These are phyloP conservation scores for Dissophora ornata DNA, from an alignment of 192 early-diverging fungal genomes.

Conservation along the genomic window DNA sequence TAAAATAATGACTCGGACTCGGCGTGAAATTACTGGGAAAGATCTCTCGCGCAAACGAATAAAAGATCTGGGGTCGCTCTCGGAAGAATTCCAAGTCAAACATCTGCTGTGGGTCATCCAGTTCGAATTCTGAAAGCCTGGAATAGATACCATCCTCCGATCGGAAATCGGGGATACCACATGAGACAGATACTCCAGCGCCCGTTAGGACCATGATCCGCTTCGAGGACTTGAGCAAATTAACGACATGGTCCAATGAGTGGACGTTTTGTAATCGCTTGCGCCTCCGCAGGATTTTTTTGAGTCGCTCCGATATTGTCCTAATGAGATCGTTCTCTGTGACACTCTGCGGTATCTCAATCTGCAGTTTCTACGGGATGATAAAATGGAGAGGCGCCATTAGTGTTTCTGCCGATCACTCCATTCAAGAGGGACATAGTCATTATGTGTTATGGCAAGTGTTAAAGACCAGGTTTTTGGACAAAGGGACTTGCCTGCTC, in stretches of 20 bases:
- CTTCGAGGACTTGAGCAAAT: constrained; percentile 64
- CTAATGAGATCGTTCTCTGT: constrained; percentile 71
- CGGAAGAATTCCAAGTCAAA: constrained; percentile 95
- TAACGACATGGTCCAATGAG: constrained; percentile 73
- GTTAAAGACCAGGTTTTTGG: neutral
- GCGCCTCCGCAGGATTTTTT: constrained; percentile 67
- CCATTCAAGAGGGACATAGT: neutral
- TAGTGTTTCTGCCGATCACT: no score
- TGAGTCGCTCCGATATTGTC: constrained; percentile 67
- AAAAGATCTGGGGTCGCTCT: constrained; percentile 91
- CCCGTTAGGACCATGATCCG: constrained; percentile 94
- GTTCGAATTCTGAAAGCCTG: constrained; percentile 84
- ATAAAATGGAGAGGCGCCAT: no score
- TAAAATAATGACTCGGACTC: constrained; percentile 87
- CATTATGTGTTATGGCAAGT: no score
- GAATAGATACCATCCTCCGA: constrained; percentile 95
- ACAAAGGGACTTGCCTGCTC: constrained; percentile 11
- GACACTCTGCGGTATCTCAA: constrained; percentile 55
- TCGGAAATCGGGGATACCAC: constrained; percentile 97
- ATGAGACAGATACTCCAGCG: constrained; percentile 92
- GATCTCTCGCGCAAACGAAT: constrained; percentile 93
- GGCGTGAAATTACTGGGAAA: constrained; percentile 91
- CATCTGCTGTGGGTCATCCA: constrained; percentile 95
- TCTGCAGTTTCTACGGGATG: constrained; percentile 16
- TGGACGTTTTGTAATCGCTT: constrained; percentile 65